phyloP scores from a whole-genome alignment of 345 rosid species.

The Murraya koenigii region DNA sequence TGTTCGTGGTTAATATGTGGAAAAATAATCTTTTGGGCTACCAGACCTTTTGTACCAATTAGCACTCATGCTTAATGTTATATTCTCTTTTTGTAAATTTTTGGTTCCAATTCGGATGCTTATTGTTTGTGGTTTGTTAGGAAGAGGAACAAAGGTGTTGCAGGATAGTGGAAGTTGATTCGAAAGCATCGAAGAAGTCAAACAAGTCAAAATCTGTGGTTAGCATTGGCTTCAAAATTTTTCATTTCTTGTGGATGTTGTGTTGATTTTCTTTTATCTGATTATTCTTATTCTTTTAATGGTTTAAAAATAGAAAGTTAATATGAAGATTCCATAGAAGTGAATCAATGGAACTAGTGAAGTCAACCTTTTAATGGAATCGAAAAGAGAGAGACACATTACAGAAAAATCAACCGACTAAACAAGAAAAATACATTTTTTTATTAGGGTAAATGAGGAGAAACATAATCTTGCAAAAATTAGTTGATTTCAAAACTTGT shows the following conservation, averaged over 20 bases:
- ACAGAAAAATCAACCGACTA: neutral
- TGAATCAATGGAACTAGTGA: neutral
- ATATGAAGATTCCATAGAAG: neutral
- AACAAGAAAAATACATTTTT: neutral
- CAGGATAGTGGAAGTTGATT: conserved; percentile 19
- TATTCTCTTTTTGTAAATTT: neutral
- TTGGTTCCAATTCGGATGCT: neutral
- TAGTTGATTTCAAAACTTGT: neutral
- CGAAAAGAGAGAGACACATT: neutral
- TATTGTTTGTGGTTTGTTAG: conserved; percentile 26
- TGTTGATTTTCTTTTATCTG: neutral
- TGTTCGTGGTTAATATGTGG: too few species aligned
- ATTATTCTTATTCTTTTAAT: neutral
- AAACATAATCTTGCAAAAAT: neutral
- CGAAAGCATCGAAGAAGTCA: conserved; percentile 22
- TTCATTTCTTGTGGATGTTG: neutral
- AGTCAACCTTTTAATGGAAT: neutral
- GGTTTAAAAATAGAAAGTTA: neutral
- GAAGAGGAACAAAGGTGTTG: conserved; percentile 61
- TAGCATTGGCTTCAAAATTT: neutral
- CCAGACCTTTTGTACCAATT: neutral
- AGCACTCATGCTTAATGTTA: neutral
- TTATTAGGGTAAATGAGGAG: neutral
- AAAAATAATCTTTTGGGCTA: too few species aligned
- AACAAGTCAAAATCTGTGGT: conserved; percentile 37